Conservation (phyloP, 306 rosid species). For the Vigna trinervia region DNA sequence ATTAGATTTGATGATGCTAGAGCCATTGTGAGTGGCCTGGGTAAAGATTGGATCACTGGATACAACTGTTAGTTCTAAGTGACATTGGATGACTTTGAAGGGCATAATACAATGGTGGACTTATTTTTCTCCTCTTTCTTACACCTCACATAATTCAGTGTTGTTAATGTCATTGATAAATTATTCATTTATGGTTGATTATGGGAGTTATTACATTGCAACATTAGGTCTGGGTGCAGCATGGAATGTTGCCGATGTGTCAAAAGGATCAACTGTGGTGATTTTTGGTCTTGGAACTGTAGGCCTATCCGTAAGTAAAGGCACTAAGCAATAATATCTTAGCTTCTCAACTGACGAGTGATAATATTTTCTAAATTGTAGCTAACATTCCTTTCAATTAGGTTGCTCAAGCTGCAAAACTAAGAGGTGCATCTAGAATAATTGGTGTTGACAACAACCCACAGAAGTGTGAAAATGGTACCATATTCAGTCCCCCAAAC, state of each 20-base stretch:
- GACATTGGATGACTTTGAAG: slow-evolving; percentile 5
- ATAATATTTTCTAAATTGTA: slow-evolving; percentile 29
- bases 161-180: slow-evolving; percentile 13
- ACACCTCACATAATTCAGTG: background rate
- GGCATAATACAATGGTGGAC: background rate
- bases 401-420: slow-evolving; percentile 94
- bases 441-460: slow-evolving; percentile 92
- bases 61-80: background rate
- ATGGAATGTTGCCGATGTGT: slow-evolving; percentile 90
- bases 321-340: slow-evolving; percentile 28
- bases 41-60: slow-evolving; percentile 4
- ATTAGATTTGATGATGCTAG: slow-evolving; percentile 7
- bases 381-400: slow-evolving; percentile 39
- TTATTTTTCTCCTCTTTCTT: slow-evolving; percentile 28
- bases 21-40: background rate
- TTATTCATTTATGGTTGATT: slow-evolving; percentile 18
- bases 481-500: background rate
- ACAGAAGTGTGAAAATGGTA: slow-evolving; percentile 77
- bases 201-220: slow-evolving; percentile 36
- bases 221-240: slow-evolving; percentile 89
- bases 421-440: slow-evolving; percentile 84
- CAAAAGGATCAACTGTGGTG: slow-evolving; percentile 87
- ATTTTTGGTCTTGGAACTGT: slow-evolving; percentile 98
- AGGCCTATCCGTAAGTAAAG: slow-evolving; percentile 87
- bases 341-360: slow-evolving; percentile 27